Evolutionary conservation across 305 asterid genomes (phyloP).

Genomic region (Fraxinus paxiana): DNA sequence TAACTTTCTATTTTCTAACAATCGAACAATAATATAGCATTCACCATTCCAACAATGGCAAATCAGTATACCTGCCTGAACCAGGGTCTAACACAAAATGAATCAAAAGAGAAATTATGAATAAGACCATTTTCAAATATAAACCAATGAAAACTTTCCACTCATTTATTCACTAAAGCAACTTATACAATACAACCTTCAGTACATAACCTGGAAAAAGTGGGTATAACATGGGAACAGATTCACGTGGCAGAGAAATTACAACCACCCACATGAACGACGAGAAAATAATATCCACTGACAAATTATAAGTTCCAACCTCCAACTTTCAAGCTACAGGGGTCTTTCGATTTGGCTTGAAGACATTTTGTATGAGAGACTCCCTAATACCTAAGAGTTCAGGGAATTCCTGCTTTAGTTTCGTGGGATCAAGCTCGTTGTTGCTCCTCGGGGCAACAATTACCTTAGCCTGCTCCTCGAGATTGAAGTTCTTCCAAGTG

Average conservation of each 20-base stretch:
- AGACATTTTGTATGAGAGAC: conserved; percentile 58
- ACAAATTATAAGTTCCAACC: conserved; percentile 15
- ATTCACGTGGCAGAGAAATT: not conserved
- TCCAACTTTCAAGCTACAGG: conserved; percentile 43
- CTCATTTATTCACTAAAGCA: conserved; percentile 17
- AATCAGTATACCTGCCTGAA: not conserved
- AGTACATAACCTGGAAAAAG: conserved; percentile 11
- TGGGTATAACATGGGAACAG: conserved; percentile 10
- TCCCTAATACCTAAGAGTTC: conserved; percentile 68
- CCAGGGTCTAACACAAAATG: not conserved
- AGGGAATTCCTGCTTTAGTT: conserved; percentile 63
- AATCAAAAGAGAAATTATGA: not conserved
- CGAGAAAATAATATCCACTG: conserved; percentile 16
- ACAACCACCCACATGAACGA: conserved; percentile 12
- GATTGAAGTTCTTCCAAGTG: conserved; percentile 67
- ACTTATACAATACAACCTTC: conserved; percentile 1
- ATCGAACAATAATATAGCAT: not conserved
- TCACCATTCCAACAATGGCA: not conserved
- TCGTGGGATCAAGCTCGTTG: conserved; percentile 70
- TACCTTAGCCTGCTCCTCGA: conserved; percentile 85
- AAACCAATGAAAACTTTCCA: conserved; percentile 11
- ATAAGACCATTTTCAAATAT: not conserved
- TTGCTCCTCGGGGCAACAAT: conserved; percentile 77
- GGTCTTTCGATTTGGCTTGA: conserved; percentile 69
- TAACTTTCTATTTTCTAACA: not conserved